Percentiles rank a stretch among this genome's conserved stretches.
Conservation (phyloP, 2,329 filamentous ascomycete species). For the Colletotrichum tamarilloi region DNA sequence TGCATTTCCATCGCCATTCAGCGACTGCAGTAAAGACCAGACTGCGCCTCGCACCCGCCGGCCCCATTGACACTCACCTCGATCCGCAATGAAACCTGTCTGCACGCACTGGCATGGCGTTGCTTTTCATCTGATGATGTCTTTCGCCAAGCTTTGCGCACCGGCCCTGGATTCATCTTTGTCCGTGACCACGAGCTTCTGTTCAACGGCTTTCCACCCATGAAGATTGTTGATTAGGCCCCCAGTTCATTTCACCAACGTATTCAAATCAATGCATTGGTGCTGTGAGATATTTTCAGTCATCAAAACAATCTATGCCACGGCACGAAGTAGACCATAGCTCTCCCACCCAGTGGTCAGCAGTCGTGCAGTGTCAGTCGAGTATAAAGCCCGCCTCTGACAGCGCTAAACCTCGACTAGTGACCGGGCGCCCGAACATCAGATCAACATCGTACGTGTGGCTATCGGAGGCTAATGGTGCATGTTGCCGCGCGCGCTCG, state of each 20-base stretch:
- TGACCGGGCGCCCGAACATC: conserved; percentile 28
- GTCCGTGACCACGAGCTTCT: conserved; percentile 7
- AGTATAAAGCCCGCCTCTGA: background rate
- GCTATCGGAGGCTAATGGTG: conserved; percentile 7
- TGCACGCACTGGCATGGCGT: conserved; percentile 2
- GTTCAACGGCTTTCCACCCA: background rate
- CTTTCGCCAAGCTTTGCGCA: conserved; percentile 16
- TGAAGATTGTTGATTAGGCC: background rate
- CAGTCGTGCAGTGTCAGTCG: background rate
- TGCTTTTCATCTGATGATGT: conserved; percentile 10
- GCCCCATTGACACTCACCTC: background rate
- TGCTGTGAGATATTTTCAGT: background rate
- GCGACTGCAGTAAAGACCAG: background rate
- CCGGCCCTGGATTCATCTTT: conserved; percentile 8
- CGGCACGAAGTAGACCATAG: no score
- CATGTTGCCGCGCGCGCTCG: conserved; percentile 11
- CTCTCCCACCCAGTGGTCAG: no score
- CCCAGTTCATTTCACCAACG: background rate
- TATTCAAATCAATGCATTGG: background rate
- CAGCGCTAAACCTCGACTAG: conserved; percentile 10
- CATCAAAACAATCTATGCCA: background rate
- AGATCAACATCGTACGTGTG: conserved; percentile 15
- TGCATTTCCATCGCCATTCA: background rate
- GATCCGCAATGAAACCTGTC: conserved; percentile 14
- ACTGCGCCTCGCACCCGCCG: conserved; percentile 15